phyloP scores from a whole-genome alignment of 139 green algal species.

The Haematococcus lacustris region DNA sequence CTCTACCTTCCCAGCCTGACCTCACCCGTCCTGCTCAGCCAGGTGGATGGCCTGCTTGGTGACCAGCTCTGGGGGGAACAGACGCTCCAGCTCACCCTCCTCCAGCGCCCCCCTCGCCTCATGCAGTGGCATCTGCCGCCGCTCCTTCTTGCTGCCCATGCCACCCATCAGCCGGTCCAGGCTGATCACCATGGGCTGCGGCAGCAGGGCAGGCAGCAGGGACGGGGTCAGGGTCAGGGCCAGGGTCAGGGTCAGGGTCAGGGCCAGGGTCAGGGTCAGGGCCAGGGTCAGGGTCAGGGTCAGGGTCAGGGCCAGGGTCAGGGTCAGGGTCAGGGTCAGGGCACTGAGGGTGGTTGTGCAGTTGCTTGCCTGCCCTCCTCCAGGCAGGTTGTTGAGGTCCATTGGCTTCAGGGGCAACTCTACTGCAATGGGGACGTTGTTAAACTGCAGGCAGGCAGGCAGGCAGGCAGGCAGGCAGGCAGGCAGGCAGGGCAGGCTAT shows the following conservation, averaged over 20 bases:
- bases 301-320: not conserved
- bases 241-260: not conserved
- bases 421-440: too few species aligned
- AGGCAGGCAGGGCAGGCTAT: too few species aligned
- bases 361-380: not conserved
- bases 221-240: not conserved
- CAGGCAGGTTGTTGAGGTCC: not conserved
- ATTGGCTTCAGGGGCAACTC: too few species aligned
- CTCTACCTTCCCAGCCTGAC: too few species aligned
- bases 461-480: too few species aligned
- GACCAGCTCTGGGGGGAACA: conserved; percentile 59
- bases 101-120: conserved; percentile 60
- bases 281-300: not conserved
- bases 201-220: not conserved
- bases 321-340: not conserved
- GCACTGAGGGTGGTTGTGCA: not conserved
- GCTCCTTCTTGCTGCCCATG: conserved; percentile 8
- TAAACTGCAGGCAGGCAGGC: too few species aligned
- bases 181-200: conserved; percentile 20
- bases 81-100: conserved; percentile 58
- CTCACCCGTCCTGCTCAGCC: conserved; percentile 17
- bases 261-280: not conserved
- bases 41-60: conserved; percentile 51
- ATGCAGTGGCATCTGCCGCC: conserved; percentile 22
- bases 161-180: conserved; percentile 14